A percentile compares a stretch with the other conserved stretches of the same genome.
phyloP scores from a whole-genome alignment of 768 basidiomycete genomes.

The Mycena vitilis region DNA sequence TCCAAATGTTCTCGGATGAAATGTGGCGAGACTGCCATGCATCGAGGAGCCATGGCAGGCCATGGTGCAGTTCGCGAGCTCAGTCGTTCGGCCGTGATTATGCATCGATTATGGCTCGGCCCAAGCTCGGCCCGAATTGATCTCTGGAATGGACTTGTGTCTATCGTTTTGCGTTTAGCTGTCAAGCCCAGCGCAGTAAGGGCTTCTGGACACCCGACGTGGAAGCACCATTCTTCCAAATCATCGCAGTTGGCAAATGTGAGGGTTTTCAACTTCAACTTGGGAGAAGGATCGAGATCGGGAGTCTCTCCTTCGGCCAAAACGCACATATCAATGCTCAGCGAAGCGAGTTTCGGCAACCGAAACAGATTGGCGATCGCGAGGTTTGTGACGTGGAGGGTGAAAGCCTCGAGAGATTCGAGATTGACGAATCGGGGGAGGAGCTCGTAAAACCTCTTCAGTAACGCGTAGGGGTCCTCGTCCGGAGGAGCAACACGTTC shows the following conservation, averaged over 20 bases:
- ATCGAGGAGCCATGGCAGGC: no score
- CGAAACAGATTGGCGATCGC: not conserved
- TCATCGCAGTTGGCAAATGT: not conserved
- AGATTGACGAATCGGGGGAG: conserved; percentile 14
- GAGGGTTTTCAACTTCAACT: conserved; percentile 6
- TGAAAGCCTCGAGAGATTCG: not conserved
- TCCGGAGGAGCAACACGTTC: not conserved
- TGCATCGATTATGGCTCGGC: no score
- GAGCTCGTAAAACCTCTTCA: conserved; percentile 5
- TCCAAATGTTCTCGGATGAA: no score
- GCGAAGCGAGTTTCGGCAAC: not conserved
- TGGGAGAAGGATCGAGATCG: not conserved
- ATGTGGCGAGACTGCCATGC: no score
- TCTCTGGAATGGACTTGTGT: no score
- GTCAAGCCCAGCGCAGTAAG: not conserved
- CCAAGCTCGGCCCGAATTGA: no score
- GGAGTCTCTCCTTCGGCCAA: not conserved
- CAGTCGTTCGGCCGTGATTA: no score
- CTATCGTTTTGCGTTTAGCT: no score
- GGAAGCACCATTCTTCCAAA: conserved; percentile 6
- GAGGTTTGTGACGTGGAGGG: conserved; percentile 6
- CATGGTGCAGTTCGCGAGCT: no score
- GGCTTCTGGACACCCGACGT: not conserved
- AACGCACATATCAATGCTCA: not conserved
- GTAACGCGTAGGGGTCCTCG: conserved; percentile 6